Evolutionary conservation across 108 stramenopile genomes (phyloP), one percentile per base, ranked within the genome.

Genomic region (Fragilariopsis cylindrus): DNA sequence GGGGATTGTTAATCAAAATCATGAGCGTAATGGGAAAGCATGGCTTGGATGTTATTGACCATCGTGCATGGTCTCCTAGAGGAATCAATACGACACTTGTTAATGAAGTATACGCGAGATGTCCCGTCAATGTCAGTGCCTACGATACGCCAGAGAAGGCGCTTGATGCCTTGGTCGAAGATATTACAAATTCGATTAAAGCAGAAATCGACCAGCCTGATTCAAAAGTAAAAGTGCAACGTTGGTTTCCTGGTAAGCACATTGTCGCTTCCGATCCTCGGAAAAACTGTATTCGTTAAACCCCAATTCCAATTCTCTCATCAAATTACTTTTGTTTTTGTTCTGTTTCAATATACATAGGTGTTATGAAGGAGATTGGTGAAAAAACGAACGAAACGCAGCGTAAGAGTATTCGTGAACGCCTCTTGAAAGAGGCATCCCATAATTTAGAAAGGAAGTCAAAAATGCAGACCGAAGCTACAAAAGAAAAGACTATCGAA

Each of bases 61-160:
- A 92, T 71, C 72, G 91, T 21, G 86, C 89, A 3, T 92, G 91
- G 91, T 85, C 85, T 60, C 84, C 91, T 11, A 78, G 91, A 21
- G 88, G 88, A 46, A 83, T 87, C 16, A 77, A 92, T 53, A 79
- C 87, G 8, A 92, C 88, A 12, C 67, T 92, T 5, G 86, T 90
- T 55, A 92, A 88, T 45, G 91, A 92, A 71, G 84, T 90, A 5
- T 92, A 88, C 68, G 87, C 84, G 12, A 70, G 84, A 58, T 83
- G 81, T 41, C 72, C 80, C 18, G 69, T 82, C 6, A 19, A 76
- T 16, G 48, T 57, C 43, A 44, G 48, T 7, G 46, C 9, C 4
- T 57, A 76, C 4, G 73, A 75, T 50, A 66, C 60, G 11, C 55
- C 48, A n/a, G 44, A 64, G 47, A 69, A 81, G 47, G 79, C 78